phyloP scores from a whole-genome alignment of 352 stramenopile genomes.

The Phytophthora pistaciae region DNA sequence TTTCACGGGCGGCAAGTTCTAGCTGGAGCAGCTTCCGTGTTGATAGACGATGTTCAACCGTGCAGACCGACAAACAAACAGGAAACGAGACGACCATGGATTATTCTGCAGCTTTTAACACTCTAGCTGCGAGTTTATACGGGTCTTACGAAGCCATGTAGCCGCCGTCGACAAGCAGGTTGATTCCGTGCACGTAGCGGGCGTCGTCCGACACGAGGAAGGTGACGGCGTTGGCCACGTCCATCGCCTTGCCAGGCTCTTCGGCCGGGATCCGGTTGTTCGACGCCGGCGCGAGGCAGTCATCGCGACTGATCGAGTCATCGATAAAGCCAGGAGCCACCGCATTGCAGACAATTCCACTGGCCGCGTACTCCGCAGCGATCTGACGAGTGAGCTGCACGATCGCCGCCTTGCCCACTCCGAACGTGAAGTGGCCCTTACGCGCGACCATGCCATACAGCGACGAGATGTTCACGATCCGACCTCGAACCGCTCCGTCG shows the following conservation, averaged over 20 bases:
- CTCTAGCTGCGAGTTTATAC: slow-evolving; percentile 4
- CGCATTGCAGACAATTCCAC: slow-evolving; percentile 71
- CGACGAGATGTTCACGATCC: slow-evolving; percentile 75
- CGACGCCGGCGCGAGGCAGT: slow-evolving; percentile 56
- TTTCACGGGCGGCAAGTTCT: slow-evolving; percentile 86
- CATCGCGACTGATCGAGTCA: slow-evolving; percentile 65
- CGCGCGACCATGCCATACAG: slow-evolving; percentile 68
- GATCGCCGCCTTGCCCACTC: slow-evolving; percentile 68
- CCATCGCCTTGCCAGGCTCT: slow-evolving; percentile 61
- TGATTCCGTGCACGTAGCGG: slow-evolving; percentile 69
- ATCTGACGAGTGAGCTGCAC: slow-evolving; percentile 77
- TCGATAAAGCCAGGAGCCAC: slow-evolving; percentile 71
- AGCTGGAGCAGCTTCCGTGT: slow-evolving; percentile 23
- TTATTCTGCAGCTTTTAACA: neutral
- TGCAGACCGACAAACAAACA: slow-evolving; percentile 3
- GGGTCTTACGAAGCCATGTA: slow-evolving; percentile 59
- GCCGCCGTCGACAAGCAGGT: slow-evolving; percentile 69
- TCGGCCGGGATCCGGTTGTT: slow-evolving; percentile 67
- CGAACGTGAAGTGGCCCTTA: slow-evolving; percentile 71
- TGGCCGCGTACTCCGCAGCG: slow-evolving; percentile 63
- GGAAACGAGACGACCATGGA: neutral
- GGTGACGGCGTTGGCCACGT: slow-evolving; percentile 75
- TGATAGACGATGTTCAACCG: slow-evolving; percentile 24
- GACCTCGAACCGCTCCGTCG: slow-evolving; percentile 57
- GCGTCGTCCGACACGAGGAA: slow-evolving; percentile 75